Evolutionary conservation across 202 grass and related monocot genomes (phyloP), one percentile per base, ranked within the genome.

Genomic region (Dendrocalamus latiflorus): DNA sequence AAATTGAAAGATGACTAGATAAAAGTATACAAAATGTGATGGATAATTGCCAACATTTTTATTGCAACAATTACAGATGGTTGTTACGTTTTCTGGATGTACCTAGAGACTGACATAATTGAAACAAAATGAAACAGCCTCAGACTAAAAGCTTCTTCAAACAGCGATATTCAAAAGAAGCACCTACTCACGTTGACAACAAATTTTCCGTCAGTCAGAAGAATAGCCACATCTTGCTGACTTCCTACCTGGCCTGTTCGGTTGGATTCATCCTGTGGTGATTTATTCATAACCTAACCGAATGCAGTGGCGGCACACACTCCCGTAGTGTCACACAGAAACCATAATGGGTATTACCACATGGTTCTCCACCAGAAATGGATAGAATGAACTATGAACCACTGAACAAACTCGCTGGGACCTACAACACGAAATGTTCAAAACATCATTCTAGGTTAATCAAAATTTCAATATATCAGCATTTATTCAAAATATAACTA

Each of bases 331-430:
- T 34, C 2, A 3, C 28, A 20, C 9, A 72, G 16, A 78, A 74
- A 86, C 83, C 68, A 44, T 78, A 65, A 49, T 36, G 66, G 34
- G 22, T 64, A 28, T 17, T 64, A 65, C 48, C 6, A 39, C 50
- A 62, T 65, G 47, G 20, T 48, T 78, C 45, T 78, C 66, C 86
- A 57, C 17, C 17, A 6, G 21, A 74, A 55, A 65, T 24, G 51
- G 18, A 38, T 55, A 21, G 41, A 68, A 28, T 44, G 53, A 85
- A 72, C 70, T 93, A 88, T 18, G 87, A 90, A 5, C 36, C 39
- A 83, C 73, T 90, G 72, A 94, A 97, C 57, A 92, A 85, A 81
- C 89, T 97, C 7, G 85, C 86, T 48, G 94, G 89, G 61, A 97
- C 83, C 94, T 97, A 59, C 24, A 84, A 90, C 38, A 86, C 16